Percentiles rank a stretch among this genome's conserved stretches.
Conservation (phyloP, 176 grass and related monocot species). For the Cenchrus americanus region DNA sequence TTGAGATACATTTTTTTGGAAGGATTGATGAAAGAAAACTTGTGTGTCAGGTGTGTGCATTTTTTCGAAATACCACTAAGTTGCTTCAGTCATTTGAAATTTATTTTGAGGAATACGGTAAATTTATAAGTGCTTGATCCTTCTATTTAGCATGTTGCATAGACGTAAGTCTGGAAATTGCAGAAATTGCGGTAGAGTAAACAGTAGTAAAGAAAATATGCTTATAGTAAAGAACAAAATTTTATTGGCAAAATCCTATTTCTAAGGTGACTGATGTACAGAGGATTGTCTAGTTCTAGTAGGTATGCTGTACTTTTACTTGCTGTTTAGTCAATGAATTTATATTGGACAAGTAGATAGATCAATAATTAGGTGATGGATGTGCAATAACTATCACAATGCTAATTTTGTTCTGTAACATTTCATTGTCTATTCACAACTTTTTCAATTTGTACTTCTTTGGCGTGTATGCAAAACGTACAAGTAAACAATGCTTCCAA, state of each 20-base stretch:
- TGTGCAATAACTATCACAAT: not conserved
- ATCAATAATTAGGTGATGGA: slow-evolving; percentile 6
- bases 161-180: not conserved
- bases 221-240: not conserved
- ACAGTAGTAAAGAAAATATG: not conserved
- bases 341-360: slow-evolving; percentile 7
- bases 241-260: slow-evolving; percentile 24
- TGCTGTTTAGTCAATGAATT: not conserved
- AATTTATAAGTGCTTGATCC: not conserved
- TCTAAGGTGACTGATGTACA: not conserved
- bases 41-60: not conserved
- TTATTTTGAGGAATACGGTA: not conserved
- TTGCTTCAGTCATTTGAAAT: not conserved
- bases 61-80: not conserved
- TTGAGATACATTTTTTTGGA: not conserved
- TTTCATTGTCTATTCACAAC: not conserved
- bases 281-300: not conserved
- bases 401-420: not conserved
- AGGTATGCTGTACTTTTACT: slow-evolving; percentile 21
- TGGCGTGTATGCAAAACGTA: not conserved
- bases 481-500: not conserved
- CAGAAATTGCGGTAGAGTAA: not conserved
- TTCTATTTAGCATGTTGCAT: not conserved
- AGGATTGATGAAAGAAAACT: not conserved
- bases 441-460: not conserved